Evolutionary conservation across 1,284 basidiomycete genomes (phyloP), one percentile per base, ranked within the genome.

Genomic region (Naganishia sp.): DNA sequence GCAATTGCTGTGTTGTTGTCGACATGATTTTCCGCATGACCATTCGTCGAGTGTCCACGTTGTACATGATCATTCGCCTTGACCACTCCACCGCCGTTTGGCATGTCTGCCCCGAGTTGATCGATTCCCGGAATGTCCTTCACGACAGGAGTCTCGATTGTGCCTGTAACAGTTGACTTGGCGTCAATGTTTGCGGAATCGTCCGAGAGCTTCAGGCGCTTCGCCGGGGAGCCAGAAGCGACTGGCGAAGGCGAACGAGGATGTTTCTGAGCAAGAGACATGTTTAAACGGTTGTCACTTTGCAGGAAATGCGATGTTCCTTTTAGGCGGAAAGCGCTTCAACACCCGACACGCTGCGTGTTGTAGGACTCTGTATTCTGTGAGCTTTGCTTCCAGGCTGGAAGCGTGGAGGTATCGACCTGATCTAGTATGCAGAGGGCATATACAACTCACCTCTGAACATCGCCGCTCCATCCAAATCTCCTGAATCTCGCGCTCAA

Each of bases 211-310:
- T 73, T 73, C 11, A 71, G 66, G 11, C 75, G 73, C 70, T 77
- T 77, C 11, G 78, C 76, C 0, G 76, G 75, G 6, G 78, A 77
- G 6, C 50, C 59, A 39, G 52, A 39, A 25, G 42, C 46, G 36
- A 50, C 23, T n/a, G 65, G 65, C 46, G 57, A 63, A 23, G 57
- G 65, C n/a, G 64, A 66, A 31, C 64, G 64, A 52, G 59, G 48
- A 61, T 61, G 59, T 42, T 61, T 61, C 36, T 50, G 48, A 52
- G 59, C 48, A 5, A 61, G 44, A 28, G 59, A 61, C 59, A 61
- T 61, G 36, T 39, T 52, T 39, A 6, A 13, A 23, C 15, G 23
- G n/a, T 39, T 39, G 36, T 39, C 36, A 7, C 18, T 46, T 49
- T 25, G n/a, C 9, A 5, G 48, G 16, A 49, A 25, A 49, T 23